These are phyloP conservation scores for Alternaria infectoria DNA, from an alignment of 2,329 filamentous ascomycete species.

Conservation along the genomic window DNA sequence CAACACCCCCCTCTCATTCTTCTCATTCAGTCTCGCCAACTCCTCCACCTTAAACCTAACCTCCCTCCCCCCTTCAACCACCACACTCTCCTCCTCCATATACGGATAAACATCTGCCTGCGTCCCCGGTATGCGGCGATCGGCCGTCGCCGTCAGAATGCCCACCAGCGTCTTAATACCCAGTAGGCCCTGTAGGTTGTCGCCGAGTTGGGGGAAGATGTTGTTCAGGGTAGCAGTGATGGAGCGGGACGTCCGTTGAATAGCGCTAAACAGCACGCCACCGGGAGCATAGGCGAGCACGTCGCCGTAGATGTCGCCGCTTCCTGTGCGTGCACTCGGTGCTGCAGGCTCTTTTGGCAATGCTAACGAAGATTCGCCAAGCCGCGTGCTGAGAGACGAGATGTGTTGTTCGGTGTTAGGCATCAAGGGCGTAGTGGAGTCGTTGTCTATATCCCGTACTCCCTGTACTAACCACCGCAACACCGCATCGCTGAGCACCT, in stretches of 20 bases:
- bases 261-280: constrained; percentile 23
- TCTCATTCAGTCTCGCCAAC: constrained; percentile 25
- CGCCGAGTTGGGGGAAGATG: constrained; percentile 32
- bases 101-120: constrained; percentile 36
- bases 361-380: constrained; percentile 11
- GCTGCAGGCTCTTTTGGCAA: not conserved
- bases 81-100: constrained; percentile 17
- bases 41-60: constrained; percentile 17
- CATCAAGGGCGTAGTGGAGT: constrained; percentile 21
- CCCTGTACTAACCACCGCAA: constrained; percentile 39
- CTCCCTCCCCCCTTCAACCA: constrained; percentile 4
- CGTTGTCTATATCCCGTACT: constrained; percentile 23
- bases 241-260: constrained; percentile 20
- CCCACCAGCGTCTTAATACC: constrained; percentile 37
- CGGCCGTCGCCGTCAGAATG: constrained; percentile 39
- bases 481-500: constrained; percentile 41
- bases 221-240: constrained; percentile 25
- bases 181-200: constrained; percentile 34
- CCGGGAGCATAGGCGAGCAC: constrained; percentile 38
- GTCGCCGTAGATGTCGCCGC: constrained; percentile 43
- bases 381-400: constrained; percentile 11
- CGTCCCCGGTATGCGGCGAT: constrained; percentile 40
- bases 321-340: constrained; percentile 23
- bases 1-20: constrained; percentile 21
- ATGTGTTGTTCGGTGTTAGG: constrained; percentile 21